These are phyloP conservation scores for Termitomyces bulborhizus DNA, from an alignment of 768 basidiomycete genomes.

Conservation along the genomic window DNA sequence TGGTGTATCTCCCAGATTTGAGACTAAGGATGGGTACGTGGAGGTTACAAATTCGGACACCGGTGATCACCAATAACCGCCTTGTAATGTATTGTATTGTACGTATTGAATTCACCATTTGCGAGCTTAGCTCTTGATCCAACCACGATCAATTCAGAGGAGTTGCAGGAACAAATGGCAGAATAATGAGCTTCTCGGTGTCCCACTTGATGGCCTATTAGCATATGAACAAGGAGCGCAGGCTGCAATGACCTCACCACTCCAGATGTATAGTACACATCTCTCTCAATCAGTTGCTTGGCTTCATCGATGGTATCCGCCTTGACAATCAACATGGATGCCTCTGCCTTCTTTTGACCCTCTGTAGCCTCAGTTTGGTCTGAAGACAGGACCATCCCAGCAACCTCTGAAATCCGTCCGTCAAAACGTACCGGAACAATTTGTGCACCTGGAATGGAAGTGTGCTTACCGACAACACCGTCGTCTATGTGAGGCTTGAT, in stretches of 20 bases:
- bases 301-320: conserved; percentile 43
- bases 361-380: conserved; percentile 29
- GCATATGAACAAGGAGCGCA: not conserved
- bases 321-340: conserved; percentile 46
- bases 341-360: conserved; percentile 36
- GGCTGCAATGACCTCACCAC: conserved; percentile 24
- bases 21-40: not conserved
- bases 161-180: conserved; percentile 38
- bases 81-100: too few species aligned
- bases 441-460: not conserved
- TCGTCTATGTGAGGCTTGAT: conserved; percentile 29
- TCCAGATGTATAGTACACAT: conserved; percentile 32
- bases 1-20: not conserved
- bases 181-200: conserved; percentile 44
- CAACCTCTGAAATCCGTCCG: conserved; percentile 31
- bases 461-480: conserved; percentile 35
- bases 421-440: not conserved
- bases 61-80: conserved; percentile 1
- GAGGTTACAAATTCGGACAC: not conserved
- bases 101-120: not conserved
- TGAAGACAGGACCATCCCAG: conserved; percentile 42
- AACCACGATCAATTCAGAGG: conserved; percentile 11
- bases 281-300: conserved; percentile 23
- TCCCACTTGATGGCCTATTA: conserved; percentile 43
- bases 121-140: not conserved